Base-by-base conservation (phyloP, 306 rosid species). In the Dalbergia cultrata region DNA sequence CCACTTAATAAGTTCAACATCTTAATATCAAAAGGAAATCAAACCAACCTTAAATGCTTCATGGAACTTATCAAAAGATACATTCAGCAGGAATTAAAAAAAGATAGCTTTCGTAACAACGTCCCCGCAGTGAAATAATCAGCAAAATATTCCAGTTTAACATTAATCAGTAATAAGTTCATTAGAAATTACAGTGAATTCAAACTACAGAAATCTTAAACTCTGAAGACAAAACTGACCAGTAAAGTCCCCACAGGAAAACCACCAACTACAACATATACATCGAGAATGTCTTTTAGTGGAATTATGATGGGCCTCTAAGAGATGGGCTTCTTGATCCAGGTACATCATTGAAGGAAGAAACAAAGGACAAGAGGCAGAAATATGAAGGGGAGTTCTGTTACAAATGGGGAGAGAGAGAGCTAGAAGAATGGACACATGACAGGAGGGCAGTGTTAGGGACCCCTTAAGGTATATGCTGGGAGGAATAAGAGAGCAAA, bases 71-170 rank as follows among this genome's bases (percentile, higher is more conserved):
- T 54, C 8, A 64, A 61, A 26, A 54, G 34, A 49, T 37, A 14
- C 64, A 41, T 9, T 70, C 56, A 41, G 58, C 73, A 70, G 8
- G 75, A 31, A 61, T 54, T 70, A 64, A 50, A 60, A 63, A 37
- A 83, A 49, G 67, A 76, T 50, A 13, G 59, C 67, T 58, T 70
- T 64, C 63, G 53, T 13, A 71, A 57, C 47, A 70, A 67, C 9
- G 66, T 35, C 58, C 65, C 56, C 59, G 49, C 44, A 47, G 33
- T 70, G 65, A 71, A 74, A 75, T 11, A 71, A 49, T 70, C 18
- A 52, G 43, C 18, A 82, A 75, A 76, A 65, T 10, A 62, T 33
- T 64, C n/a, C 64, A 70, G 39, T 65, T 70, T 49, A 60, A 44
- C 73, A 45, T 54, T 74, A 43, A 62, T 50, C 81, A 45, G 35